Base-by-base conservation (phyloP, 164 flowering plant species). In the Malania oleifera region DNA sequence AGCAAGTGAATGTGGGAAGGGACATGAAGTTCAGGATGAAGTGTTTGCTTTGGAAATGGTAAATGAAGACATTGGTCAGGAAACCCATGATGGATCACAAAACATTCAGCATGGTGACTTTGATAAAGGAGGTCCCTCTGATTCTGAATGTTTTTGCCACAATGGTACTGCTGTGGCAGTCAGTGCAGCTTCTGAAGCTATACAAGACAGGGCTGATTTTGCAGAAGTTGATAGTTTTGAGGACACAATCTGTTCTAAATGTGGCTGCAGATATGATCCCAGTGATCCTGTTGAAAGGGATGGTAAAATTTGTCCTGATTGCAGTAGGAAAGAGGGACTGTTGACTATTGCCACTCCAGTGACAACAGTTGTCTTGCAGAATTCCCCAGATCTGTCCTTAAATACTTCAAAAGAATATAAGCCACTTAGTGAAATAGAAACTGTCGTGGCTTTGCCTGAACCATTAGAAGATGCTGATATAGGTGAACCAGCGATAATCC, bases 21-120 rank as follows among this genome's bases (percentile, higher is more conserved):
- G 57, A 41, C 52, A 74, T 63, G 80, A 75, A 67, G 65, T 41
- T 59, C 80, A 71, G 3, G 95, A 80, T 67, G 89, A 79, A 60
- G 63, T 82, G 24, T 83, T 85, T 68, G 63, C 60, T 59, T 76
- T 82, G 60, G 93, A 83, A 70, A 69, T 38, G 28, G 35, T 67
- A 29, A 62, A 68, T 56, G 77, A 66, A 70, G 68, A 74, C 22
- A 24, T 39, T 38, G 68, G 50, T 49, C 55, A 56, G 46, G 78
- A 70, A 24, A 60, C 63, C 23, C 48, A 54, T 39, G 75, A 73
- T 59, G 60, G 44, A 37, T 56, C 70, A 18, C 43, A 57, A 26
- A 59, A 60, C 25, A 17, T 54, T 66, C 67, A 34, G 47, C 62
- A 61, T 68, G 57, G 20, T 18, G 69, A 69, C 20, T 20, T 54